A percentile compares a stretch with the other conserved stretches of the same genome.
Conservation (phyloP, 208 protist species). For the Trypanosoma platydactyli region DNA sequence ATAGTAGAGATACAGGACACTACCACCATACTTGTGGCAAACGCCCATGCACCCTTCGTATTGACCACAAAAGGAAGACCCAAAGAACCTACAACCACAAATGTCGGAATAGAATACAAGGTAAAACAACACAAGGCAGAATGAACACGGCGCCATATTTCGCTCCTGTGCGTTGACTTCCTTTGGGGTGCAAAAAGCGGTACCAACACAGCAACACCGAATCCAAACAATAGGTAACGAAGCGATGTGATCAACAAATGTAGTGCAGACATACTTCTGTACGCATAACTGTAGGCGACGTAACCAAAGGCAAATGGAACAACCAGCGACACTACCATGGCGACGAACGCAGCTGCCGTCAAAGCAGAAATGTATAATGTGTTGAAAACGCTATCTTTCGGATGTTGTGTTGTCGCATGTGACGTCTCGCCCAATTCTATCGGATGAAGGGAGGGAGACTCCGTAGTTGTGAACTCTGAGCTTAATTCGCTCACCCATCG, state of each 20-base stretch:
- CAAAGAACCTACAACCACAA: slow-evolving; percentile 44
- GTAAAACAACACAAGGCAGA: slow-evolving; percentile 50
- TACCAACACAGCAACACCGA: slow-evolving; percentile 46
- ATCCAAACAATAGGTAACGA: slow-evolving; percentile 37
- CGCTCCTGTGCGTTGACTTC: neutral
- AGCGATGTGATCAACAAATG: slow-evolving; percentile 30
- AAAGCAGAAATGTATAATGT: slow-evolving; percentile 19
- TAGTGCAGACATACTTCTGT: slow-evolving; percentile 37
- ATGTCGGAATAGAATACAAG: slow-evolving; percentile 80
- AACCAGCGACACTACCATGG: slow-evolving; percentile 44
- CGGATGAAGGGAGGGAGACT: neutral
- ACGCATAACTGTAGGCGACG: slow-evolving; percentile 45
- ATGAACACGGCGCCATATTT: slow-evolving; percentile 4
- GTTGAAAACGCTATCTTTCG: neutral
- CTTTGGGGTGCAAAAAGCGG: slow-evolving; percentile 38
- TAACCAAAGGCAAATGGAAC: slow-evolving; percentile 48
- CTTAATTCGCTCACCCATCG: slow-evolving; percentile 8
- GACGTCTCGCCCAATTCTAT: neutral
- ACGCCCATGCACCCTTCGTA: slow-evolving; percentile 56
- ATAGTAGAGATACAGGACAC: slow-evolving; percentile 70
- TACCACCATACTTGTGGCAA: slow-evolving; percentile 57
- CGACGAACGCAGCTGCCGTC: slow-evolving; percentile 29
- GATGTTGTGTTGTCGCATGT: neutral
- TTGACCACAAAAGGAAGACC: slow-evolving; percentile 47
- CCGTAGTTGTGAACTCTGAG: neutral